A percentile compares a stretch with the other conserved stretches of the same genome.
phyloP scores from a whole-genome alignment of 495 filamentous ascomycete species.

The Xylaria longipes region DNA sequence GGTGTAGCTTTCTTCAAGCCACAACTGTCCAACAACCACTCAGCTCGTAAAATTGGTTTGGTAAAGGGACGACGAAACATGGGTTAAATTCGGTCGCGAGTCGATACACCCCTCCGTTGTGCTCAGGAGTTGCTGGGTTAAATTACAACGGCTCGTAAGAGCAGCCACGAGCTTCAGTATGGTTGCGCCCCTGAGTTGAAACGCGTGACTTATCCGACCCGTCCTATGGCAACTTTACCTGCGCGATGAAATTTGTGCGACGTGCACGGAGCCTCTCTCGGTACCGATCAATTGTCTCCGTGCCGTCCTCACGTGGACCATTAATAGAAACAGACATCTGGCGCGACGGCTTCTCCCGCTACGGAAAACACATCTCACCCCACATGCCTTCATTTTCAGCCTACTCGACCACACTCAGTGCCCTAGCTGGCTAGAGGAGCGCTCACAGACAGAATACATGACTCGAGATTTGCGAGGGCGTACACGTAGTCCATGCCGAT shows the following conservation, averaged over 20 bases:
- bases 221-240: neutral
- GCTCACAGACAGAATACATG: too few species aligned
- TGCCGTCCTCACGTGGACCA: slow-evolving; percentile 6
- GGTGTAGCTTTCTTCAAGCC: neutral
- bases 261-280: slow-evolving; percentile 14
- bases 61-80: neutral
- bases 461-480: slow-evolving; percentile 14
- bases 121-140: neutral
- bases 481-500: slow-evolving; percentile 9
- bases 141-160: neutral
- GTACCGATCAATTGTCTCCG: neutral
- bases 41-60: slow-evolving; percentile 2
- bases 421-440: neutral
- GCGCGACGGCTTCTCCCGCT: slow-evolving; percentile 9
- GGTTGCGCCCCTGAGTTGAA: neutral
- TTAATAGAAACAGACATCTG: slow-evolving; percentile 16
- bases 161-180: neutral
- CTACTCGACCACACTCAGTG: neutral
- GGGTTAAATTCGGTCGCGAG: slow-evolving; percentile 5
- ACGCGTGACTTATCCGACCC: neutral
- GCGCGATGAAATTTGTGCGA: neutral
- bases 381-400: neutral
- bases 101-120: neutral
- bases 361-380: neutral
- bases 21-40: slow-evolving; percentile 9